These are phyloP conservation scores for Diplodia scrobiculata DNA, from an alignment of 2,329 filamentous ascomycete species.

Conservation along the genomic window DNA sequence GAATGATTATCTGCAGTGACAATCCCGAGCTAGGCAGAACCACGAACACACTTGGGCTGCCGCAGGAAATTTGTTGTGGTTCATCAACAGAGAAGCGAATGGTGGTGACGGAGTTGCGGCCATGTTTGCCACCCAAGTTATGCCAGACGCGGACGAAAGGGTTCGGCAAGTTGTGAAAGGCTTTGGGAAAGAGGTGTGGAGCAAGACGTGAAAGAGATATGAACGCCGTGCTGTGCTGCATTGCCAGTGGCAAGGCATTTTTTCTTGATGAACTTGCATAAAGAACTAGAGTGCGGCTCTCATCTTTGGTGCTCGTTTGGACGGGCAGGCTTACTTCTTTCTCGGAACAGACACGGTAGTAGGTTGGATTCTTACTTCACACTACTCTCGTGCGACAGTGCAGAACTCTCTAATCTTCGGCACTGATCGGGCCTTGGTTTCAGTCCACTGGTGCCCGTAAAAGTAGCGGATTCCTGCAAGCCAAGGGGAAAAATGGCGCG, in stretches of 20 bases:
- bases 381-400: too few relatives aligned
- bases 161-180: background rate
- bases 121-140: background rate
- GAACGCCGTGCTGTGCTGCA: background rate
- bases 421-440: too few relatives aligned
- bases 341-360: too few relatives aligned
- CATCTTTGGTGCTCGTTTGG: too few relatives aligned
- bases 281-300: too few relatives aligned
- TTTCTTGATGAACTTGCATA: too few relatives aligned
- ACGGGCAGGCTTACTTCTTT: too few relatives aligned
- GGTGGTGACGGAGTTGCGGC: background rate
- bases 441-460: too few relatives aligned
- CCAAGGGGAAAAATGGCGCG: too few relatives aligned
- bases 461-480: too few relatives aligned
- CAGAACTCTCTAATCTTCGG: too few relatives aligned
- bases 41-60: slow-evolving; percentile 39
- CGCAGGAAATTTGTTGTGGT: slow-evolving; percentile 41
- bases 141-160: background rate
- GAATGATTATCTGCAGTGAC: slow-evolving; percentile 34
- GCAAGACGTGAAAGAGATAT: background rate
- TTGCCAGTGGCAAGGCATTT: background rate
- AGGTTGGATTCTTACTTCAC: too few relatives aligned
- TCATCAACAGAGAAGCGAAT: background rate
- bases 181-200: background rate
- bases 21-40: background rate